Evolutionary conservation across 2,329 filamentous ascomycete species (phyloP).

Genomic region (Chalaropsis thielavioides): DNA sequence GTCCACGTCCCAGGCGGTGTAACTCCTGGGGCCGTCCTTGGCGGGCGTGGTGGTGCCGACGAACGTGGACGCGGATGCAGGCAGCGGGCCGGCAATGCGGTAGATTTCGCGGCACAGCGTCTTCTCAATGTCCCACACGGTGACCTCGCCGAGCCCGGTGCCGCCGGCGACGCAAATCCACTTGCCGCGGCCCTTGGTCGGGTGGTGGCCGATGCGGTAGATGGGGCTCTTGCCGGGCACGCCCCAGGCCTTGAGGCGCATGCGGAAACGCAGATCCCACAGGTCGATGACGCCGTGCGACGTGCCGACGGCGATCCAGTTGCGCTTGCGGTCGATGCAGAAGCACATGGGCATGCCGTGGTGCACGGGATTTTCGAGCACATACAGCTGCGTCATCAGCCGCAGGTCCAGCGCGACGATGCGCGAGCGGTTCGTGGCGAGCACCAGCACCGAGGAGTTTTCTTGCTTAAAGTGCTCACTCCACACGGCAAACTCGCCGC

Average conservation of each 20-base stretch:
- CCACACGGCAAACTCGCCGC: slow-evolving; percentile 70
- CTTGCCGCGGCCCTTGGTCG: slow-evolving; percentile 60
- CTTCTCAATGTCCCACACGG: slow-evolving; percentile 91
- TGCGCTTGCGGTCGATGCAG: slow-evolving; percentile 68
- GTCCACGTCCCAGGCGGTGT: slow-evolving; percentile 78
- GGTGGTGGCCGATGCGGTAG: slow-evolving; percentile 65
- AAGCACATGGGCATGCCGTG: slow-evolving; percentile 89
- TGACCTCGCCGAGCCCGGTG: slow-evolving; percentile 74
- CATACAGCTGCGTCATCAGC: slow-evolving; percentile 69
- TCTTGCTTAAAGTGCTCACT: slow-evolving; percentile 83
- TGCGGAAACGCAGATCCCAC: slow-evolving; percentile 91
- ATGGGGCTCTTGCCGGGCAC: slow-evolving; percentile 68
- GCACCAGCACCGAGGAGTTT: slow-evolving; percentile 60
- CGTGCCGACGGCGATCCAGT: slow-evolving; percentile 85
- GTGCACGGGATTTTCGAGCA: slow-evolving; percentile 72
- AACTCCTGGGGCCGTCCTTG: slow-evolving; percentile 43
- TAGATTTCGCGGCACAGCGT: slow-evolving; percentile 79
- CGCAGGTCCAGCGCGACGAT: slow-evolving; percentile 75
- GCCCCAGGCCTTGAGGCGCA: slow-evolving; percentile 78
- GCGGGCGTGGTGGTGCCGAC: neutral
- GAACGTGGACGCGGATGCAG: neutral
- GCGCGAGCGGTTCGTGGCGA: slow-evolving; percentile 76
- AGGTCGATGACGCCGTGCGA: slow-evolving; percentile 84
- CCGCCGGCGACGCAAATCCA: slow-evolving; percentile 85
- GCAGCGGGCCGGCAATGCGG: slow-evolving; percentile 34